Conservation (phyloP, 2,329 filamentous ascomycete genomes). For the Cordyceps sp. region DNA sequence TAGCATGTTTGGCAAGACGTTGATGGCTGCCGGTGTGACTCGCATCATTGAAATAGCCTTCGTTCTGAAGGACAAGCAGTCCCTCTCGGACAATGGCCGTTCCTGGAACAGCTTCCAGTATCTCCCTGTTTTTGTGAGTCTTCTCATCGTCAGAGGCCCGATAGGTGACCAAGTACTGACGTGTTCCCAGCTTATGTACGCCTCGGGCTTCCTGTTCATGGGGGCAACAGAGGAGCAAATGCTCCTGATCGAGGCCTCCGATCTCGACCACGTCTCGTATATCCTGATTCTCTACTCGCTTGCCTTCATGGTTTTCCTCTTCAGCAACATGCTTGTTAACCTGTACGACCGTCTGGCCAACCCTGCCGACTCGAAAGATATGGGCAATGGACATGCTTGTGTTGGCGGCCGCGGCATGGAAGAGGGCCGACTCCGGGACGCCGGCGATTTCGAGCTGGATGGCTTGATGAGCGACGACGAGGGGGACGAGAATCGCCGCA, state of each 20-base stretch:
- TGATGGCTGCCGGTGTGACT: conserved; percentile 76
- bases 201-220: conserved; percentile 94
- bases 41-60: conserved; percentile 88
- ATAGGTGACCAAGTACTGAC: conserved; percentile 3
- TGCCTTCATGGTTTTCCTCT: conserved; percentile 81
- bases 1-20: conserved; percentile 77
- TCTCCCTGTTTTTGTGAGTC: conserved; percentile 36
- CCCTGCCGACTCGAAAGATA: conserved; percentile 18
- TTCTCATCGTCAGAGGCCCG: neutral
- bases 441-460: conserved; percentile 86
- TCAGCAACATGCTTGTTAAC: conserved; percentile 70
- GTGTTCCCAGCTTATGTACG: conserved; percentile 58
- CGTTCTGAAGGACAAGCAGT: conserved; percentile 56
- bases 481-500: conserved; percentile 33
- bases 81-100: conserved; percentile 47
- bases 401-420: conserved; percentile 20
- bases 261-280: conserved; percentile 81
- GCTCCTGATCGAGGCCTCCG: conserved; percentile 52
- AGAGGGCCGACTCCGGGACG: conserved; percentile 52
- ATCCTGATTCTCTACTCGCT: conserved; percentile 83
- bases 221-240: conserved; percentile 95
- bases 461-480: conserved; percentile 83
- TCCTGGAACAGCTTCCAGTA: conserved; percentile 48
- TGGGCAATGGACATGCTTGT: conserved; percentile 17
- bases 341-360: conserved; percentile 54